Base-by-base conservation (phyloP, 1,284 basidiomycete genomes). In the Apiotrichum sp. region DNA sequence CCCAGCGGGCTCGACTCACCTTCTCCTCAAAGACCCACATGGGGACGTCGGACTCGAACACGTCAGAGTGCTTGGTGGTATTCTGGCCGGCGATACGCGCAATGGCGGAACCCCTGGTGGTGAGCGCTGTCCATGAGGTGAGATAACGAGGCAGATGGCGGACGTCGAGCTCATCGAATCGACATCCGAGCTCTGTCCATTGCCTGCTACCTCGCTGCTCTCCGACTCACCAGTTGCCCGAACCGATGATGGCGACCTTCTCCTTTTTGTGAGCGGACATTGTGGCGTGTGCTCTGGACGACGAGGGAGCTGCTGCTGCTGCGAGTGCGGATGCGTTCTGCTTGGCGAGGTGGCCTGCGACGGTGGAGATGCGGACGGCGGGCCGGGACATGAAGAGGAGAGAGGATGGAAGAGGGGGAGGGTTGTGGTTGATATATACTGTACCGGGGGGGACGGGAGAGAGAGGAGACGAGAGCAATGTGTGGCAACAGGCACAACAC, bases 211-310 rank as follows among this genome's bases (percentile, higher is more conserved):
- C 36, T 31, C 35, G 3, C 16, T 22, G 22, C 22, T 22, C 22
- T 22, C 22, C 22, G 22, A 62, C 69, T 53, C 33, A 71, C 75
- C 74, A 77, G 64, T 77, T 77, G 13, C 77, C 76, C 10, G 74
- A 76, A 9, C 82, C 82, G 43, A 83, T 78, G 62, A 83, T 79
- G 34, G 78, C 80, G 34, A 83, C 77, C 64, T 77, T 79, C 68
- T 81, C 80, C 67, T 79, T 80, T 53, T 69, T 69, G 5, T 13
- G 8, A 22, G 22, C 22, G 22, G 22, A 22, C 47, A 57, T 52
- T 31, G 50, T 52, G 39, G 51, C 31, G 8, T 16, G 10, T n/a
- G 49, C 14, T 41, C 35, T 49, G 14, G 50, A 32, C 13, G 42
- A 29, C 11, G 40, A 35, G 32, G 49, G 6, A 22, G 22, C 22